A percentile compares a stretch with the other conserved stretches of the same genome.
These are phyloP conservation scores for Cyclaneusma minus DNA, from an alignment of 2,329 filamentous ascomycete species.

Conservation along the genomic window DNA sequence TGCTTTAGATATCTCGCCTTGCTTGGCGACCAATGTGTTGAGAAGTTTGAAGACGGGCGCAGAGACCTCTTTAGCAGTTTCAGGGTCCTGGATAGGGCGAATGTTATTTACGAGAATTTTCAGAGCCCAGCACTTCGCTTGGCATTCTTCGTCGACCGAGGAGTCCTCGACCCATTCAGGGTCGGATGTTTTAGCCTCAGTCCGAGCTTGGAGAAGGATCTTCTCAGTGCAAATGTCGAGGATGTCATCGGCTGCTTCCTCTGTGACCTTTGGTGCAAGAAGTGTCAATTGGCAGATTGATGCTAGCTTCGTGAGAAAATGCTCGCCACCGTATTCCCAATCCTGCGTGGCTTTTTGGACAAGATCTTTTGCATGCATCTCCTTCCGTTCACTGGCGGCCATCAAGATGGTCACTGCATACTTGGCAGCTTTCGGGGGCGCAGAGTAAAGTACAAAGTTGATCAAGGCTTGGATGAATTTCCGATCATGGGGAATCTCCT, in stretches of 20 bases:
- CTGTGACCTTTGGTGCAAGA: slow-evolving; percentile 54
- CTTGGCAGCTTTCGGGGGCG: slow-evolving; percentile 72
- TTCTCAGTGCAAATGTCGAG: slow-evolving; percentile 62
- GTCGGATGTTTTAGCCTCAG: slow-evolving; percentile 37
- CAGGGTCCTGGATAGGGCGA: slow-evolving; percentile 38
- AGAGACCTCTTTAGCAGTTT: slow-evolving; percentile 41
- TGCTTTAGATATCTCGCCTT: slow-evolving; percentile 67
- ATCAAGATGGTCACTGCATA: slow-evolving; percentile 86
- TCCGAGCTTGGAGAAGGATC: slow-evolving; percentile 56
- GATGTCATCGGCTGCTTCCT: slow-evolving; percentile 62
- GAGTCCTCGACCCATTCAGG: slow-evolving; percentile 53
- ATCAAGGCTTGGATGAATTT: slow-evolving; percentile 70
- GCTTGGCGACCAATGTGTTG: slow-evolving; percentile 55
- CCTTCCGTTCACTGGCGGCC: slow-evolving; percentile 54
- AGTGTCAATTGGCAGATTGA: slow-evolving; percentile 63
- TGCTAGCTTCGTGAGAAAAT: slow-evolving; percentile 63
- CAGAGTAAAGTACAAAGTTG: slow-evolving; percentile 69
- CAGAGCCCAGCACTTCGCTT: slow-evolving; percentile 70
- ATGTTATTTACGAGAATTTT: slow-evolving; percentile 78
- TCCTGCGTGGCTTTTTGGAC: slow-evolving; percentile 59
- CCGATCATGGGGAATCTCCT: slow-evolving; percentile 67
- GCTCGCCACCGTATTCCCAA: slow-evolving; percentile 55
- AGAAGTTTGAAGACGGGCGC: slow-evolving; percentile 64
- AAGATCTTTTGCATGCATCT: slow-evolving; percentile 74
- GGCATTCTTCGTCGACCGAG: slow-evolving; percentile 62